Evolutionary conservation across 1,284 basidiomycete genomes (phyloP).

Genomic region (Stereum hirsutum): DNA sequence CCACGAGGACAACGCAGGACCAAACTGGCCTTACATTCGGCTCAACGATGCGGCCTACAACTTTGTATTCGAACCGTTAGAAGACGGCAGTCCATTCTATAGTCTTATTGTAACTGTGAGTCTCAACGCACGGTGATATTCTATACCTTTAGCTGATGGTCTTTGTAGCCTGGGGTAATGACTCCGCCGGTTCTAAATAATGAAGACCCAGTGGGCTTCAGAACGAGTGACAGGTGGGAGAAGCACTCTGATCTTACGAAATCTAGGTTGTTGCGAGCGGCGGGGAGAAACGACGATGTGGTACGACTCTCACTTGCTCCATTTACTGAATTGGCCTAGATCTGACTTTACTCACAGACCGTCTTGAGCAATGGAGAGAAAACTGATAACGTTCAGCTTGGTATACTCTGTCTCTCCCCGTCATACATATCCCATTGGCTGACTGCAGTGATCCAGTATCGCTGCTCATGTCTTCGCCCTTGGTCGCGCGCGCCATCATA

Average conservation of each 20-base stretch:
- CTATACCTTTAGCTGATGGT: neutral
- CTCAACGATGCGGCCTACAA: neutral
- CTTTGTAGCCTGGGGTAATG: too few species aligned
- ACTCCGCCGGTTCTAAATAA: neutral
- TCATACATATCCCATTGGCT: neutral
- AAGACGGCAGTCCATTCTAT: neutral
- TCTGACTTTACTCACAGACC: too few species aligned
- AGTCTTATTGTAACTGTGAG: neutral
- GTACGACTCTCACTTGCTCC: too few species aligned
- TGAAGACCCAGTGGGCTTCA: neutral
- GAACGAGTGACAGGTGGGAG: neutral
- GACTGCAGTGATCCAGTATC: too few species aligned
- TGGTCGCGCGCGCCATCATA: constrained; percentile 9
- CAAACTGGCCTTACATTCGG: neutral
- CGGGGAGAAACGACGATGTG: constrained; percentile 6
- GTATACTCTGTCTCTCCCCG: too few species aligned
- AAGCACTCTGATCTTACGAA: constrained; percentile 1
- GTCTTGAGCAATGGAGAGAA: constrained; percentile 16
- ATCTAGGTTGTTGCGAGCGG: constrained; percentile 6
- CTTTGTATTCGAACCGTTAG: neutral
- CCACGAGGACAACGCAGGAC: neutral
- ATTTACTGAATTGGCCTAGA: neutral
- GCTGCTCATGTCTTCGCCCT: constrained; percentile 8
- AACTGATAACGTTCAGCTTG: constrained; percentile 15
- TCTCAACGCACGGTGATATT: neutral